phyloP scores from a whole-genome alignment of 768 basidiomycete genomes.

The Suillus brevipes region DNA sequence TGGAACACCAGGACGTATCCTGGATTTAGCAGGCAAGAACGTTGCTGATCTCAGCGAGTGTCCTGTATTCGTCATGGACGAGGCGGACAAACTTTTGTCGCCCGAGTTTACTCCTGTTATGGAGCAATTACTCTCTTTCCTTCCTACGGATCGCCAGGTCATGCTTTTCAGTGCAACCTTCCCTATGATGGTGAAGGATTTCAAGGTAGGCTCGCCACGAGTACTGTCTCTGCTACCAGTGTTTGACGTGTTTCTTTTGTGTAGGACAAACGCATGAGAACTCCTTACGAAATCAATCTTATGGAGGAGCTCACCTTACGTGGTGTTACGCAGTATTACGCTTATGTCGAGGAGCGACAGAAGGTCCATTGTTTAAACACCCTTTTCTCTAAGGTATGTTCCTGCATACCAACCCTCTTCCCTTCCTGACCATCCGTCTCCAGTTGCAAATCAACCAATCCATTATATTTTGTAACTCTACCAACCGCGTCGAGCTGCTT shows the following conservation, averaged over 20 bases:
- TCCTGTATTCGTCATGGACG: conserved; percentile 98
- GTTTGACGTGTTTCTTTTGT: conserved; percentile 16
- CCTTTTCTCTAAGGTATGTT: conserved; percentile 88
- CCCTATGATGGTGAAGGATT: conserved; percentile 98
- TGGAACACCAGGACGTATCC: conserved; percentile 93
- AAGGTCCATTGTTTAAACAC: conserved; percentile 99
- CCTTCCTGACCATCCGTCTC: conserved; percentile 8
- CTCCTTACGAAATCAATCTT: conserved; percentile 97
- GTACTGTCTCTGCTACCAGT: conserved; percentile 11
- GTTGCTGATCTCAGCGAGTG: conserved; percentile 95
- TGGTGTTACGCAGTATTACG: conserved; percentile 99
- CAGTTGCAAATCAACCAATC: conserved; percentile 99
- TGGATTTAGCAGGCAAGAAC: conserved; percentile 90
- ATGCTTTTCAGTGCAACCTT: conserved; percentile 99
- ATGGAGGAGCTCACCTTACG: conserved; percentile 99
- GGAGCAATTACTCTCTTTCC: conserved; percentile 88
- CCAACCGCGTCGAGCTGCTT: conserved; percentile 97
- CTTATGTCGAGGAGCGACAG: conserved; percentile 98
- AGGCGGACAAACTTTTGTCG: conserved; percentile 96
- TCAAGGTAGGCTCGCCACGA: conserved; percentile 63
- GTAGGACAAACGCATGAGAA: conserved; percentile 94
- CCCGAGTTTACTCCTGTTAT: conserved; percentile 98
- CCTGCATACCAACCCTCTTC: not conserved
- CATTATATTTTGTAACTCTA: conserved; percentile 99
- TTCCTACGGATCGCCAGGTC: conserved; percentile 87